Evolutionary conservation across 2,329 filamentous ascomycete genomes (phyloP), one percentile per base, ranked within the genome.

Genomic region (Colletotrichum chrysophilum): DNA sequence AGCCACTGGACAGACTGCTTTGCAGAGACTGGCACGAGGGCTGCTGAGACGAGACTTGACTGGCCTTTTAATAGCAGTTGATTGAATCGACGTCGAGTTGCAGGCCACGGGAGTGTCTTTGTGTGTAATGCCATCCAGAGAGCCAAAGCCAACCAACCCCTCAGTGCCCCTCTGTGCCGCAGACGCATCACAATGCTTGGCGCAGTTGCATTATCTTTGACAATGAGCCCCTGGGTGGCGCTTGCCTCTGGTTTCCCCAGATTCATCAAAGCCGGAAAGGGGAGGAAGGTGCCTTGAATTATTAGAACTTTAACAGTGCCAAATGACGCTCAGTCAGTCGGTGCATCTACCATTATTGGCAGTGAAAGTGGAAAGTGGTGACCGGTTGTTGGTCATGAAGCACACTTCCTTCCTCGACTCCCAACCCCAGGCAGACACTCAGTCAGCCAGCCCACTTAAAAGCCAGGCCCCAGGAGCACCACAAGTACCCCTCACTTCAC

Each of bases 1-100:
- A 62, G 26, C 65, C 55, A 67, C 55, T 70, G 66, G 56, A 60
- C 30, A 62, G 16, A 28, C 24, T 24, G 58, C 30, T 26, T 62
- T 38, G 56, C 70, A 70, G 72, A 72, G 69, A 28, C 68, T 62
- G 72, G 61, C 68, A 72, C 43, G 61, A 48, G 61, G 58, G 55
- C 21, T 26, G 55, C 43, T 52, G 43, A 52, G 38, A 30, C 24
- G 60, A 48, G 52, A 36, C 66, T 68, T 52, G 48, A 55, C 52
- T 48, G 21, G 66, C 55, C 30, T 58, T 24, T 24, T n/a, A 26
- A 36, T n/a, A 28, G 32, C 55, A 21, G n/a, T 43, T 36, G 43
- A 52, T 52, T 43, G 43, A 52, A 52, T 52, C 43, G 1, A 52
- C 43, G 3, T 4, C n/a, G n/a, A 21, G n/a, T 52, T 52, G n/a